Base-by-base conservation (phyloP, 2,329 filamentous ascomycete genomes). In the Furcasterigmium furcatum region DNA sequence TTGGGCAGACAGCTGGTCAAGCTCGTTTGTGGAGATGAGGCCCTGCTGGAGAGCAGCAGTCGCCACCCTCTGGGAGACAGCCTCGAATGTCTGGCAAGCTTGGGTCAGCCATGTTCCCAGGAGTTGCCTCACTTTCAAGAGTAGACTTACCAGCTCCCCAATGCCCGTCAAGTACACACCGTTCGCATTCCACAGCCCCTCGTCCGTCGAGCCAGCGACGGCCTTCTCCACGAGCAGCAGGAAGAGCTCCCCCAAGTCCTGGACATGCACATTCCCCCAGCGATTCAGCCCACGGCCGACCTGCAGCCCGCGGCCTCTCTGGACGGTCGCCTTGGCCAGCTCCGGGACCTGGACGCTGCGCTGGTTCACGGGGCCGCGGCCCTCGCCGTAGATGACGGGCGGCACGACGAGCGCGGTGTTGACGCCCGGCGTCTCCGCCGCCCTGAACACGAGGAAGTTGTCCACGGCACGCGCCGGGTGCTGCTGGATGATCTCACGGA, bases 381-480 rank as follows among this genome's bases (percentile, higher is more conserved):
- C 76, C 4, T 50, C 50, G 24, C 76, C 77, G 56, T 80, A 80
- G 51, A 80, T 79, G 41, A 64, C 66, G 0, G 75, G 74, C 4
- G 74, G 75, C 3, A 63, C 60, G n/a, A 79, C 58, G 49, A 80
- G 70, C 39, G 73, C 65, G 12, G 66, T 66, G 50, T 63, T 67
- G 44, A 77, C 64, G 2, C 50, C 48, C 9, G 62, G 57, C 3
- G 60, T 58, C 29, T 65, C 67, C 32, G 67, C 61, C 0, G 53
- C 66, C 12, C 58, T 58, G 10, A 61, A 48, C 22, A 73, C 66
- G n/a, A 90, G 76, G 20, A 88, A 72, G 58, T 82, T 79, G 62
- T 92, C 87, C 4, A 89, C 78, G 55, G 83, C 71, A 13, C 84
- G 79, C 64, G 91, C 44, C 9, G 58, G 57, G 38, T 64, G 52